Evolutionary conservation across 1,139 yeast genomes (phyloP), one percentile per base, ranked within the genome.

Genomic region (Pichia sp.): DNA sequence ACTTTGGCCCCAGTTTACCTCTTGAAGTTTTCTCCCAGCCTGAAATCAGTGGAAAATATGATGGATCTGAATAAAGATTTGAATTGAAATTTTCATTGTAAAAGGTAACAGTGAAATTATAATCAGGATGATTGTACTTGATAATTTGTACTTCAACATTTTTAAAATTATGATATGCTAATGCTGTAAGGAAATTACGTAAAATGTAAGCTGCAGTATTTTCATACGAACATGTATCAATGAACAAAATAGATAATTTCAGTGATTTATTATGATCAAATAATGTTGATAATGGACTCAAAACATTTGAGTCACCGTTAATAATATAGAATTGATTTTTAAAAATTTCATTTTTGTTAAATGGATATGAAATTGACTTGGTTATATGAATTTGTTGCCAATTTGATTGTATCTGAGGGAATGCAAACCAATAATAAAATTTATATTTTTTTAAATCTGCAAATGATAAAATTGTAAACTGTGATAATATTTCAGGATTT

Each of bases 11-110:
- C 11, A 89, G 68, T 58, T 82, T 83, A 1, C 88, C 89, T 42
- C 75, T 76, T 9, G 70, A 67, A 18, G 89, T 86, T 54, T 95
- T 74, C 60, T 92, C 97, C 98, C 98, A 92, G 0, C 99, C 98
- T 1, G 81, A 73, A 2, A 79, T 69, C 51, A 74, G 79, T 5
- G 51, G 48, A 31, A 48, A 26, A 31, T 39, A 53, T 4, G 38
- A 34, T 18, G 43, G 44, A 10, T 43, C 43, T 9, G 53, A 28
- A 35, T 34, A 39, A 2, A 27, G 6, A 1, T 32, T 29, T n/a
- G 46, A 30, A n/a, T 38, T 43, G 32, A 36, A 43, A 27, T 43
- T 42, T 5, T n/a, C 34, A 34, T 50, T 52, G 33, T 25, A 4
- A 63, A 44, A 5, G 26, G 3, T 34, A 7, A 66, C 38, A 5